Evolutionary conservation across 345 rosid genomes (phyloP).

Genomic region (Mallotus nudiflorus): DNA sequence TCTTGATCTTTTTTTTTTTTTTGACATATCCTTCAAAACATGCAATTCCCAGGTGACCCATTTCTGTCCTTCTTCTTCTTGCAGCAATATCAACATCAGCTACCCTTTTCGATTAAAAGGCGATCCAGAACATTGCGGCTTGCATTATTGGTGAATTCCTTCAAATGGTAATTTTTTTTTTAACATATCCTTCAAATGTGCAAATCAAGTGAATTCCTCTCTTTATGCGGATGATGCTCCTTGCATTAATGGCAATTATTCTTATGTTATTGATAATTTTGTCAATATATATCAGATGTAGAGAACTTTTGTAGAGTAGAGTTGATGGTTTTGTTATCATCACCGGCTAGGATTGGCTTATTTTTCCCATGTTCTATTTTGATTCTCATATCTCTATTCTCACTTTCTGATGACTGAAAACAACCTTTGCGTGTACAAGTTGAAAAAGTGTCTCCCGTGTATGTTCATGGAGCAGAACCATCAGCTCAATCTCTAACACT

Average conservation of each 20-base stretch:
- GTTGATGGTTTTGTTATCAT: background rate
- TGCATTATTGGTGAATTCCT: no score
- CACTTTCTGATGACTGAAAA: no score
- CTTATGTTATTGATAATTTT: constrained; percentile 2
- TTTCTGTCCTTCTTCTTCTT: constrained; percentile 19
- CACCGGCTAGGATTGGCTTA: background rate
- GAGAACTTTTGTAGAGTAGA: constrained; percentile 10
- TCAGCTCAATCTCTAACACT: no score
- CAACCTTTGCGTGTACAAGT: no score
- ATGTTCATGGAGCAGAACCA: no score
- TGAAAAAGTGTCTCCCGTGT: no score
- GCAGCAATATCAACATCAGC: constrained; percentile 30
- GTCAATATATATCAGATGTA: background rate
- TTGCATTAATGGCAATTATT: background rate
- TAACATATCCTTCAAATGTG: constrained; percentile 6
- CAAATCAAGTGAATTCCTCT: constrained; percentile 3
- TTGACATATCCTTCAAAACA: background rate
- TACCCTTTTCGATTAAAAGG: constrained; percentile 30
- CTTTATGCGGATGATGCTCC: constrained; percentile 5
- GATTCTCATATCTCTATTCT: no score
- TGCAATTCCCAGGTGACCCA: no score
- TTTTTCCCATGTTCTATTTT: no score
- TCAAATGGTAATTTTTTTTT: no score
- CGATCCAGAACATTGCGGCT: constrained; percentile 26
- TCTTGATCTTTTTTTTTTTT: background rate